Percentiles rank a stretch among this genome's conserved stretches.
phyloP scores from a whole-genome alignment of 495 filamentous ascomycete species.

The Aspergillus hancockii region DNA sequence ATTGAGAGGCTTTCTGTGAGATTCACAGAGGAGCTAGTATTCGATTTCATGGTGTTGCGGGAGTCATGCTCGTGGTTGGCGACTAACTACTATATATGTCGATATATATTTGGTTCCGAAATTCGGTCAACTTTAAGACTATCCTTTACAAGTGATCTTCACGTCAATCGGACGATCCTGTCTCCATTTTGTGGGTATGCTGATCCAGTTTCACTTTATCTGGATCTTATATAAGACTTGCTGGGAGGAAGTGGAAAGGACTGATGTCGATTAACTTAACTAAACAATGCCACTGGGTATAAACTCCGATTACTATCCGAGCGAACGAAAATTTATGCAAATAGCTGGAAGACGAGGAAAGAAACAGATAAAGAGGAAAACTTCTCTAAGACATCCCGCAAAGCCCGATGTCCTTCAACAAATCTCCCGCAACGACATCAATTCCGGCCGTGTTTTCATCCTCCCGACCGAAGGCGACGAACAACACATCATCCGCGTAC shows the following conservation, averaged over 20 bases:
- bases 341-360: background rate
- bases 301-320: no score
- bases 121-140: background rate
- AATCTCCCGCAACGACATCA: conserved; percentile 47
- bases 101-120: no score
- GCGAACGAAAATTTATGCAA: background rate
- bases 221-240: no score
- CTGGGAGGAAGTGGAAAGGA: background rate
- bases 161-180: background rate
- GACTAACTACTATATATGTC: no score
- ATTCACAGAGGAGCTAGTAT: no score
- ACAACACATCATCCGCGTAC: conserved; percentile 49
- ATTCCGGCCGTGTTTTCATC: conserved; percentile 44
- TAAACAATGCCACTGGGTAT: background rate
- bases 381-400: conserved; percentile 13
- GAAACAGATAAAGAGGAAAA: background rate
- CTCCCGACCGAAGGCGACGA: conserved; percentile 53
- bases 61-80: no score
- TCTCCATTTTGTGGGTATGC: background rate
- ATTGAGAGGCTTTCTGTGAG: no score
- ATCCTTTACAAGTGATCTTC: background rate
- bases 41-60: no score
- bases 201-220: background rate
- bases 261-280: no score
- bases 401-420: conserved; percentile 41